phyloP scores from a whole-genome alignment of 1,284 basidiomycete species.

The Tilletia setariae region DNA sequence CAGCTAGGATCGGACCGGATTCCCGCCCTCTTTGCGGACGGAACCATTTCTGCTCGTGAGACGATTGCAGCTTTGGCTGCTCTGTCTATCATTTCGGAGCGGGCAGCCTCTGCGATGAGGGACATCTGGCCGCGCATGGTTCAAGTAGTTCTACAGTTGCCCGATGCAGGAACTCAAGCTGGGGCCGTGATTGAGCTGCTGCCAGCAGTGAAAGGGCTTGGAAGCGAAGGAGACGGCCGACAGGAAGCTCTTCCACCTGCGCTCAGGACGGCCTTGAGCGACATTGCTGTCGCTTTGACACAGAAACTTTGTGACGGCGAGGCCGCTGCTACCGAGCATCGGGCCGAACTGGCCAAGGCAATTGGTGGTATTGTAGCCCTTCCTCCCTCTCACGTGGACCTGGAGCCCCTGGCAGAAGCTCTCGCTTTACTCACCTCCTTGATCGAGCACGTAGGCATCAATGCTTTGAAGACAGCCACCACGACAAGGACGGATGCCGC shows the following conservation, averaged over 20 bases:
- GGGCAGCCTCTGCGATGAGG: neutral
- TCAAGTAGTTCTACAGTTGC: slow-evolving; percentile 6
- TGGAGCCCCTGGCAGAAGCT: neutral
- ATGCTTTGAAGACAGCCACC: slow-evolving; percentile 14
- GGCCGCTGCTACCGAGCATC: neutral
- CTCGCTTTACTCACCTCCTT: slow-evolving; percentile 25
- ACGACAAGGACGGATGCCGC: slow-evolving; percentile 16
- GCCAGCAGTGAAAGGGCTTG: neutral
- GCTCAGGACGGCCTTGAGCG: slow-evolving; percentile 8
- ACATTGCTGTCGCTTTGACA: slow-evolving; percentile 5
- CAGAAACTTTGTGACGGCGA: neutral
- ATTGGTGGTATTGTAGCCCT: slow-evolving; percentile 9
- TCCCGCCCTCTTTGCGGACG: neutral
- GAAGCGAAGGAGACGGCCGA: neutral
- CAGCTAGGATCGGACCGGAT: neutral
- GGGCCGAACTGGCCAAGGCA: neutral
- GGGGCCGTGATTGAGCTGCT: slow-evolving; percentile 9
- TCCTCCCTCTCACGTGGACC: neutral
- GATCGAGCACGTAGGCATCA: slow-evolving; percentile 29
- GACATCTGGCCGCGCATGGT: slow-evolving; percentile 14
- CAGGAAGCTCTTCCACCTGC: neutral
- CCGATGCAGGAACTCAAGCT: slow-evolving; percentile 7
- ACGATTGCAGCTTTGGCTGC: slow-evolving; percentile 3
- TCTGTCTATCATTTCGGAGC: neutral
- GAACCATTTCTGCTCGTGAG: neutral